A percentile compares a stretch with the other conserved stretches of the same genome.
phyloP scores from a whole-genome alignment of 2,329 filamentous ascomycete genomes.

The Phoma sp. region DNA sequence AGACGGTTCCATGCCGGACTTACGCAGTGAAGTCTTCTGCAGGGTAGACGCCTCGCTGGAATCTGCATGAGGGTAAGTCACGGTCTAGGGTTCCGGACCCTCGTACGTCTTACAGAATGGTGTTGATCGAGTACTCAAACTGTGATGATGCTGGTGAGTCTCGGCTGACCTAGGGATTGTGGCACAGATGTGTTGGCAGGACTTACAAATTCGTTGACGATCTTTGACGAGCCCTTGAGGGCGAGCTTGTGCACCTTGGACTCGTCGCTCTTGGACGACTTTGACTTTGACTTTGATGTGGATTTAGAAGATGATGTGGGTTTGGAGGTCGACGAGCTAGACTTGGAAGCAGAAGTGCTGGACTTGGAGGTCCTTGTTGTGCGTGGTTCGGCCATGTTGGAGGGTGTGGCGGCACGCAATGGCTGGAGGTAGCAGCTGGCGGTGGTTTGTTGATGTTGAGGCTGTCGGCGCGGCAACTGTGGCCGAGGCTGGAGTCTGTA shows the following conservation, averaged over 20 bases:
- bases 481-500: not conserved
- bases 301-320: slow-evolving; percentile 13
- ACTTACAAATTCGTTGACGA: slow-evolving; percentile 93
- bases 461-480: slow-evolving; percentile 42
- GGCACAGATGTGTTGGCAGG: not conserved
- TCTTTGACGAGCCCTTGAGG: slow-evolving; percentile 81
- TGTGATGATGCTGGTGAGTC: slow-evolving; percentile 43
- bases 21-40: slow-evolving; percentile 95
- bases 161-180: not conserved
- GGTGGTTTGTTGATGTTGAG: slow-evolving; percentile 32
- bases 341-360: slow-evolving; percentile 8
- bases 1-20: slow-evolving; percentile 40
- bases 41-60: slow-evolving; percentile 83
- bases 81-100: slow-evolving; percentile 2
- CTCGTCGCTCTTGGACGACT: slow-evolving; percentile 64
- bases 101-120: slow-evolving; percentile 73
- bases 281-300: slow-evolving; percentile 27
- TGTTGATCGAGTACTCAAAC: slow-evolving; percentile 99
- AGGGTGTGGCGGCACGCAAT: slow-evolving; percentile 6
- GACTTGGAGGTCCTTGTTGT: slow-evolving; percentile 23
- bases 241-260: slow-evolving; percentile 95
- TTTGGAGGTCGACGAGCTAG: slow-evolving; percentile 8
- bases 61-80: slow-evolving; percentile 59
- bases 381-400: slow-evolving; percentile 42
- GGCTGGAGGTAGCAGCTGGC: not conserved